These are phyloP conservation scores for Alternaria burnsii DNA, from an alignment of 2,329 filamentous ascomycete genomes.

Conservation along the genomic window DNA sequence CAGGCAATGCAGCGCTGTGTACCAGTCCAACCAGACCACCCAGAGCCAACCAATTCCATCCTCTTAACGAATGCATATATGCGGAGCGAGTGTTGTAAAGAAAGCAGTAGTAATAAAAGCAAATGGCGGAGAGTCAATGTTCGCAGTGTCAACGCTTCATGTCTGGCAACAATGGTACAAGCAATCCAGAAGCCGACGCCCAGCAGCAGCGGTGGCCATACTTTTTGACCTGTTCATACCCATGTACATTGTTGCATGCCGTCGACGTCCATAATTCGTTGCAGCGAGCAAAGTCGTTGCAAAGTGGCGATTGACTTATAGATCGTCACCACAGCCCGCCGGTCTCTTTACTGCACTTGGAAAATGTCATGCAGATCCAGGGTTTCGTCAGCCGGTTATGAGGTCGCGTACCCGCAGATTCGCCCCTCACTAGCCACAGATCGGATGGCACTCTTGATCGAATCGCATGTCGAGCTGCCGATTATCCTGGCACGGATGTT, in stretches of 20 bases:
- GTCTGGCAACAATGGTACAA: conserved; percentile 8
- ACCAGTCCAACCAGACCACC: conserved; percentile 22
- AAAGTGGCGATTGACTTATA: conserved; percentile 30
- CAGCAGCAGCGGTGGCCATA: conserved; percentile 20
- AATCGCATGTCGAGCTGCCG: conserved; percentile 23
- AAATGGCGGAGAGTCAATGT: conserved; percentile 6
- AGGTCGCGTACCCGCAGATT: conserved; percentile 18
- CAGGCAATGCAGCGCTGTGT: conserved; percentile 25
- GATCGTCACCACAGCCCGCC: conserved; percentile 37
- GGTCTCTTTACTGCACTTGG: conserved; percentile 22
- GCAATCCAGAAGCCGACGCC: conserved; percentile 7
- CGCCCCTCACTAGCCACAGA: conserved; percentile 44
- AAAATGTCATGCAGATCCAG: conserved; percentile 36
- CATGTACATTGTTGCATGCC: conserved; percentile 20
- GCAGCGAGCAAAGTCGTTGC: conserved; percentile 17
- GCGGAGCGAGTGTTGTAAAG: conserved; percentile 23
- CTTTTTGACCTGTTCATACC: conserved; percentile 26
- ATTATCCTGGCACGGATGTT: conserved; percentile 7
- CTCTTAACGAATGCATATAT: conserved; percentile 39
- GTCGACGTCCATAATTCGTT: conserved; percentile 20
- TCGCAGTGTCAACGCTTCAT: conserved; percentile 25
- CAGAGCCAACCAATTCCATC: conserved; percentile 23
- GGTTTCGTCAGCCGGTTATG: conserved; percentile 26
- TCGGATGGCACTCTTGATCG: conserved; percentile 25
- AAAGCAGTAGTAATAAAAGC: conserved; percentile 14